Base-by-base conservation (phyloP, 1,284 basidiomycete species). In the Ceratobasidium sp. region DNA sequence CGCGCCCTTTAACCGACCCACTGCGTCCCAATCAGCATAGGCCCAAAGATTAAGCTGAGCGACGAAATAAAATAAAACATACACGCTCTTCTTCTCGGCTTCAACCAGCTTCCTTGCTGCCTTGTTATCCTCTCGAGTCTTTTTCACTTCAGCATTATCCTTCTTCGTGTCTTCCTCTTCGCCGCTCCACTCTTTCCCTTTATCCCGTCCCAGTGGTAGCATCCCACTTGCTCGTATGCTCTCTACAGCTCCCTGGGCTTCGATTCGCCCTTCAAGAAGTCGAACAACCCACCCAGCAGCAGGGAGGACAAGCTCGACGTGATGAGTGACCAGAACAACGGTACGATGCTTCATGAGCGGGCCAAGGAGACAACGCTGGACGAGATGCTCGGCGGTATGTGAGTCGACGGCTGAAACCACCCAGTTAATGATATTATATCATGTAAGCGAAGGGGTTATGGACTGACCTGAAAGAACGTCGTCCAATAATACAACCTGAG, bases 281-380 rank as follows among this genome's bases (percentile, higher is more conserved):
- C 71, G 51, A 23, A 78, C 77, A 49, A 75, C 61, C 69, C 70
- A 78, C 77, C 91, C 83, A 0, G 92, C 89, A 0, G 89, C 90
- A 0, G 93, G 92, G n/a, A 94, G 87, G 20, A 94, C 91, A 2
- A 94, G 87, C 76, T 93, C 91, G 66, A 94, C 91, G 80, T 94
- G 92, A 81, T 94, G 93, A 0, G 93, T 94, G 20, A 93, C 91
- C 10, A 93, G 87, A 56, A 93, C 91, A 66, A 94, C 91, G 0
- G 93, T 94, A 20, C 93, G 89, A 75, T 91, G 87, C 1, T 86
- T 88, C 42, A 94, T 83, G 12, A 95, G 86, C 10, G 91, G 90
- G 0, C 93, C 93, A 18, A 86, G 86, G 44, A 95, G 84, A 12
- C 93, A 87, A 67, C 89, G 87, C 55, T 93, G 91, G 78, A 89